phyloP scores from a whole-genome alignment of 192 early-diverging fungal genomes.

The Rhizophagus clarus region DNA sequence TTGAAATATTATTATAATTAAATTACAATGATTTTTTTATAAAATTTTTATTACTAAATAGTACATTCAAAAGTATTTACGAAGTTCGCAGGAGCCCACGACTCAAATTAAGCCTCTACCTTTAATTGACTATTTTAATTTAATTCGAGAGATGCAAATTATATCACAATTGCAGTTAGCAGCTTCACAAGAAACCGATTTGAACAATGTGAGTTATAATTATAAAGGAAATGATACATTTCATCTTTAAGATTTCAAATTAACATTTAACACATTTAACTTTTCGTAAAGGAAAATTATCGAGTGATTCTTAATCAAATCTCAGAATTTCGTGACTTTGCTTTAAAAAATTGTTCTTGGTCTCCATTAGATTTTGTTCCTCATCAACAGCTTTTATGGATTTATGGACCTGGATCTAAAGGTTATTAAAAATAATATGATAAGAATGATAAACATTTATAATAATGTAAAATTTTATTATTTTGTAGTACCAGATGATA shows the following conservation, averaged over 20 bases:
- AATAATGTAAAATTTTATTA: neutral
- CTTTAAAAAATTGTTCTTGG: constrained; percentile 53
- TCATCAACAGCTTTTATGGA: constrained; percentile 68
- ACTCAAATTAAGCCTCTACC: neutral
- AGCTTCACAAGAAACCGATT: neutral
- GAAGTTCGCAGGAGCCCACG: neutral
- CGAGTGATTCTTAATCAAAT: constrained; percentile 37
- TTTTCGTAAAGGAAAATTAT: constrained; percentile 5
- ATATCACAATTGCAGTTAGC: constrained; percentile 38
- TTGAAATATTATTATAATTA: no score
- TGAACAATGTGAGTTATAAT: neutral
- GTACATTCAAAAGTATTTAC: neutral
- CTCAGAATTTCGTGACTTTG: constrained; percentile 41
- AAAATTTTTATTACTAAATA: neutral
- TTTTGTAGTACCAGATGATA: constrained; percentile 37
- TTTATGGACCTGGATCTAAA: constrained; percentile 43
- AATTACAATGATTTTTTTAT: no score
- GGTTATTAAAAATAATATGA: constrained; percentile 16
- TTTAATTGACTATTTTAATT: constrained; percentile 50
- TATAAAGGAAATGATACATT: neutral
- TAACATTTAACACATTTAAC: neutral
- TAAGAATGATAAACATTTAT: neutral
- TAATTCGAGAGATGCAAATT: constrained; percentile 54
- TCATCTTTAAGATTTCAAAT: neutral
- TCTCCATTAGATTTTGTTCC: constrained; percentile 64